Evolutionary conservation across 345 rosid species (phyloP), one percentile per base, ranked within the genome.

Genomic region (Lepidium africanum): DNA sequence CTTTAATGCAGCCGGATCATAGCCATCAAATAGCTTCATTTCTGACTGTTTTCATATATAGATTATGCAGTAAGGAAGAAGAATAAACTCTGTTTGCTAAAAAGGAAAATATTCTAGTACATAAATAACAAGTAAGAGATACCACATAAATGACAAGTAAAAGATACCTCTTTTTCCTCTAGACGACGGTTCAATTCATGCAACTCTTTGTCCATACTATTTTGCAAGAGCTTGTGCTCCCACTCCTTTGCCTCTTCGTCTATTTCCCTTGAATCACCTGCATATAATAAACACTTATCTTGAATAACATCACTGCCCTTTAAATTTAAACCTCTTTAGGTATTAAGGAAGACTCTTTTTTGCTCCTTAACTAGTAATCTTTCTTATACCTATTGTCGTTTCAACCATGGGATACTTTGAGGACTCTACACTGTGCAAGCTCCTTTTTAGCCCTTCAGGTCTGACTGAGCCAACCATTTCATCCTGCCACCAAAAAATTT

Each of bases 101-200:
- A 70, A 10, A n/a, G 10, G 6, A n/a, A 35, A 30, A 62, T 25
- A 5, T 38, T 10, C 25, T 23, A 47, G 16, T 14, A 15, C 40
- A 63, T 27, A n/a, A n/a, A n/a, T n/a, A n/a, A n/a, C n/a, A n/a
- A n/a, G n/a, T n/a, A n/a, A n/a, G n/a, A n/a, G n/a, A n/a, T n/a
- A n/a, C n/a, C n/a, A n/a, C n/a, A n/a, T n/a, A 46, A 54, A 9
- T 10, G 59, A 19, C 55, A 19, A 45, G 66, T 65, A 57, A 55
- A 67, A 76, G 35, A n/a, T 54, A 94, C 99, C 99, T 94, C 99
- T 77, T 94, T 94, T 80, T 91, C 93, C 79, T 94, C 97, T 60
- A 94, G 73, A 46, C 92, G 93, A 51, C 83, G 81, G 72, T 94
- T 91, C 66, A 94, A 74, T 71, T 94, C 97, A 63, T 87, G 86